Percentiles rank a stretch among this genome's conserved stretches.
Conservation (phyloP, 495 filamentous ascomycete species). For the Apiosordaria backusii region DNA sequence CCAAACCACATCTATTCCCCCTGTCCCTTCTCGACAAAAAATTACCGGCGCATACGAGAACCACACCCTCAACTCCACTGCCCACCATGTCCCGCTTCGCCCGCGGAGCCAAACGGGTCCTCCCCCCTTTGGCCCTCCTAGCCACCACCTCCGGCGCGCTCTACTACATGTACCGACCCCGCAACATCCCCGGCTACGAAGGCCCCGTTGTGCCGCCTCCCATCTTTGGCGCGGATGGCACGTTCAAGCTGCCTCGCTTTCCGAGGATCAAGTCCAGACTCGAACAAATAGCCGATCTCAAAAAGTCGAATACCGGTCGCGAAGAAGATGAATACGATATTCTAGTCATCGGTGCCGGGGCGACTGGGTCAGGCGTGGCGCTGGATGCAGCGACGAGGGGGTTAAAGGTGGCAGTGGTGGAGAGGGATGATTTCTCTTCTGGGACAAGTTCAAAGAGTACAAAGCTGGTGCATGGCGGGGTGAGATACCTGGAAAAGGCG, state of each 20-base stretch:
- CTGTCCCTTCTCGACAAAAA: neutral
- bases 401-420: conserved; percentile 89
- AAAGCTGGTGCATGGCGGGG: conserved; percentile 94
- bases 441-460: conserved; percentile 97
- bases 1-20: neutral
- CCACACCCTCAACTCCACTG: neutral
- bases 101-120: conserved; percentile 34
- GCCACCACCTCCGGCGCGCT: conserved; percentile 53
- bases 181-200: conserved; percentile 81
- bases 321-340: conserved; percentile 69
- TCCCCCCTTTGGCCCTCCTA: conserved; percentile 36
- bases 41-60: neutral
- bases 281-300: conserved; percentile 61
- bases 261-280: conserved; percentile 68
- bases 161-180: conserved; percentile 76
- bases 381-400: conserved; percentile 92
- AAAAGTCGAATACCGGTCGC: conserved; percentile 37
- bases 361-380: conserved; percentile 89
- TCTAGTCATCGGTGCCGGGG: conserved; percentile 86
- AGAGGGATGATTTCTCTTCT: conserved; percentile 89
- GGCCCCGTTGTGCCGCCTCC: conserved; percentile 77
- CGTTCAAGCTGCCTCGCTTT: conserved; percentile 76
- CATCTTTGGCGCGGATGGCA: conserved; percentile 71
- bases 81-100: conserved; percentile 31
- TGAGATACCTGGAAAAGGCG: conserved; percentile 94